Conservation (phyloP, 1,284 basidiomycete species). For the Papiliotrema nemorosa region DNA sequence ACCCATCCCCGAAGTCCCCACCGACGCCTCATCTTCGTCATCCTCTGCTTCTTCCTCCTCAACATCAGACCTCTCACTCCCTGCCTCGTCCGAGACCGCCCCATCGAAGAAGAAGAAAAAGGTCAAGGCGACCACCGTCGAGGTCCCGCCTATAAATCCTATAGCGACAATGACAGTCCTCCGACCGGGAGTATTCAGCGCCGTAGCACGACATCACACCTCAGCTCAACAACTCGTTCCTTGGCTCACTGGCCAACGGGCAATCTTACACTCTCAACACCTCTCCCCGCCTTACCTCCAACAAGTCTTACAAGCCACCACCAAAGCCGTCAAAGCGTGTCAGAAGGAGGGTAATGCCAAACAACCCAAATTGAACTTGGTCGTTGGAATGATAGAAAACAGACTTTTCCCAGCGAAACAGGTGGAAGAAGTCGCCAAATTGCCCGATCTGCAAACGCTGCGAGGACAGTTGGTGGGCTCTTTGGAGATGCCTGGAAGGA, state of each 20-base stretch:
- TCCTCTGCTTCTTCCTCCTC: background rate
- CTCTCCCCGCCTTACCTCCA: constrained; percentile 48
- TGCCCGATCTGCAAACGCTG: constrained; percentile 47
- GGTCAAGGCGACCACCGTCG: background rate
- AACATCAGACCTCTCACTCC: too few species aligned
- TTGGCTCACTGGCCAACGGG: constrained; percentile 38
- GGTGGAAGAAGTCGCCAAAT: constrained; percentile 32
- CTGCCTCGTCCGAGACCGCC: too few species aligned
- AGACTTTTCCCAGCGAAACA: constrained; percentile 22
- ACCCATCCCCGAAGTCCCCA: constrained; percentile 21
- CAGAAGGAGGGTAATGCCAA: constrained; percentile 28
- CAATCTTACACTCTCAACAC: constrained; percentile 41
- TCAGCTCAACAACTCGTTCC: constrained; percentile 11
- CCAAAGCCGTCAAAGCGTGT: constrained; percentile 25
- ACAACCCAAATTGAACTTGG: constrained; percentile 42
- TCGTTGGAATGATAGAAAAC: constrained; percentile 47
- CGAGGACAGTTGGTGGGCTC: constrained; percentile 49
- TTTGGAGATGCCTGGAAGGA: constrained; percentile 40
- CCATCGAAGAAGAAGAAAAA: background rate
- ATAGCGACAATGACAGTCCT: constrained; percentile 38
- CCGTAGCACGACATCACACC: constrained; percentile 15
- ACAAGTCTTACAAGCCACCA: constrained; percentile 37
- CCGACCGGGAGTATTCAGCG: constrained; percentile 45
- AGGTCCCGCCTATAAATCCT: background rate
- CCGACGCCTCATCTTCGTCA: background rate